Base-by-base conservation (phyloP, 2,329 filamentous ascomycete genomes). In the Fusarium bulbicola region DNA sequence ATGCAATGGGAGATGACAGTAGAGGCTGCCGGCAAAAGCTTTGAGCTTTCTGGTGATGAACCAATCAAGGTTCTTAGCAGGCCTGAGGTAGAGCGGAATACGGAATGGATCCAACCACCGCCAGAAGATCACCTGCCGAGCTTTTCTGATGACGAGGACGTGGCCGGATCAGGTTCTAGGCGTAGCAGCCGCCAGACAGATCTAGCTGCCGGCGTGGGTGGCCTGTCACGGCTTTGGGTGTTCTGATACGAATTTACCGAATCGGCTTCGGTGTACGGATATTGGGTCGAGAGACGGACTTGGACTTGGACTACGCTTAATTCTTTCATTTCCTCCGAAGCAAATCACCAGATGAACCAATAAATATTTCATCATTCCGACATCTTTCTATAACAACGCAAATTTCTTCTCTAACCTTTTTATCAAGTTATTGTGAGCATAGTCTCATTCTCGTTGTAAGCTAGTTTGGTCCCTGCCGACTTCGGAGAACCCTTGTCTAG, bases 221-320 rank as follows among this genome's bases (percentile, higher is more conserved):
- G 58, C 20, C 13, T 60, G n/a, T 60, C 58, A 15, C 28, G 58
- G 9, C 58, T 60, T 60, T 60, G 58, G 47, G 58, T 60, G n/a
- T 34, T 60, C 9, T 60, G n/a, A 60, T 54, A 16, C 7, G 18
- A 40, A 40, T 59, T 58, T 7, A 0, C 54, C 54, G 54, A 58
- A 10, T 34, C n/a, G 24, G 36, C 18, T 21, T 49, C 40, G 54
- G 40, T 24, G 32, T 30, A 30, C 20, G 20, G 26, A 47, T n/a
- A 28, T 59, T 37, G 13, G n/a, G 13, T 20, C 26, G 7, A 9
- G 20, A 16, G 21, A 18, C 24, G 20, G 20, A n/a, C 14, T 52
- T 26, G 24, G 24, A 20, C 6, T 18, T 26, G 24, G 24, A 20
- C 6, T 18, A n/a, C 14, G 14, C 15, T 10, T 16, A 7, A 21